Percentiles rank a stretch among this genome's conserved stretches.
These are phyloP conservation scores for Gracilaria domingensis DNA, from an alignment of 23 red algal species.

Conservation along the genomic window DNA sequence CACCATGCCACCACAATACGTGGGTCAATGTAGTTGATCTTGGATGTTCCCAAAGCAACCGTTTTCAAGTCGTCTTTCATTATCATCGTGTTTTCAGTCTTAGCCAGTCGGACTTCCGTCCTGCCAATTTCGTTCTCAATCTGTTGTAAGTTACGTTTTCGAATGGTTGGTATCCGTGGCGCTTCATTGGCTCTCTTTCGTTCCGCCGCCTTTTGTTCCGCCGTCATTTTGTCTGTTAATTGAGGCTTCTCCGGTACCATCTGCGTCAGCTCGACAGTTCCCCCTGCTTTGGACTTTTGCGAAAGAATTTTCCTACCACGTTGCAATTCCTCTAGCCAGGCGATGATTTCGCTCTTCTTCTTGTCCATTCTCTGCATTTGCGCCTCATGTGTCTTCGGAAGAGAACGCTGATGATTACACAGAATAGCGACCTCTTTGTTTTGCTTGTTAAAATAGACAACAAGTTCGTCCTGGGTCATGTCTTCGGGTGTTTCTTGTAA, in stretches of 20 bases:
- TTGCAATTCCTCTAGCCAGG: constrained; percentile 78
- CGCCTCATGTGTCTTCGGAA: constrained; percentile 78
- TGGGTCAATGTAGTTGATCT: constrained; percentile 98
- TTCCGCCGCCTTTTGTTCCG: constrained; percentile 70
- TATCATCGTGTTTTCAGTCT: constrained; percentile 68
- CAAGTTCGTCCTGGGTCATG: constrained; percentile 46
- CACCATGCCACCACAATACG: constrained; percentile 99
- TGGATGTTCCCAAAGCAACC: constrained; percentile 95
- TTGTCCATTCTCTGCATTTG: constrained; percentile 89
- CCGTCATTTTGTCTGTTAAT: constrained; percentile 71
- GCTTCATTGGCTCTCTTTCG: constrained; percentile 82
- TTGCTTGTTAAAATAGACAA: constrained; percentile 97
- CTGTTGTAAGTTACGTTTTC: constrained; percentile 42
- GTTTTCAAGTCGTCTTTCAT: constrained; percentile 97
- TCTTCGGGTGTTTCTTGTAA: constrained; percentile 30
- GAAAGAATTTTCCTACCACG: constrained; percentile 17
- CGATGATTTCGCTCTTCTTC: constrained; percentile 57
- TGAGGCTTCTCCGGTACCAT: constrained; percentile 70
- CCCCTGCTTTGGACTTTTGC: not conserved
- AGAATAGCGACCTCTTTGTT: constrained; percentile 98
- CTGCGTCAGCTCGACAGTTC: constrained; percentile 73
- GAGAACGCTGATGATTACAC: constrained; percentile 95
- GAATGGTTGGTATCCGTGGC: constrained; percentile 54
- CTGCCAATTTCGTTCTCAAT: constrained; percentile 68
- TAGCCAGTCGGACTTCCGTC: constrained; percentile 67